These are phyloP conservation scores for Geosmithia flava DNA, from an alignment of 2,329 filamentous ascomycete species.

Conservation along the genomic window DNA sequence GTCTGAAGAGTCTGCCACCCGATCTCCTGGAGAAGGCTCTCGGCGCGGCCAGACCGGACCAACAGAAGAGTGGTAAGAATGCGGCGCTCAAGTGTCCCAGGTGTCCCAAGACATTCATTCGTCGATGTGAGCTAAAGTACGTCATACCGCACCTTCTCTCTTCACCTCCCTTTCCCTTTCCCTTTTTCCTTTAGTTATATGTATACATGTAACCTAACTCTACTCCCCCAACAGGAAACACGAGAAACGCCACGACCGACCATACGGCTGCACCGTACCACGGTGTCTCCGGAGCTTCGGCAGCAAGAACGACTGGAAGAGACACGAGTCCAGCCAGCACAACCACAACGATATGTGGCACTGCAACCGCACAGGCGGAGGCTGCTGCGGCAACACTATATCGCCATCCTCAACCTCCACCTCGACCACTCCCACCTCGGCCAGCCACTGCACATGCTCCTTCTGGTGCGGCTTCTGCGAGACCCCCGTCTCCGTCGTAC, in stretches of 20 bases:
- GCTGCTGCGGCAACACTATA: no score
- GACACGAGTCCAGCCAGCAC: slow-evolving; percentile 76
- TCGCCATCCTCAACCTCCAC: no score
- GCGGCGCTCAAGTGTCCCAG: neutral
- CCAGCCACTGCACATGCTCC: slow-evolving; percentile 46
- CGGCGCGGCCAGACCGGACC: neutral
- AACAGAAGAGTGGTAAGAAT: neutral
- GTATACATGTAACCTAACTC: no score
- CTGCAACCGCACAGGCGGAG: slow-evolving; percentile 34
- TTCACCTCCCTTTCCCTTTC: neutral
- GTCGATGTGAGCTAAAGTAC: slow-evolving; percentile 47
- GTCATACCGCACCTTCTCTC: slow-evolving; percentile 7
- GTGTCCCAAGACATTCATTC: slow-evolving; percentile 33
- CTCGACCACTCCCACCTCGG: no score
- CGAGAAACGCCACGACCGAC: slow-evolving; percentile 65
- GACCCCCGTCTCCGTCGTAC: slow-evolving; percentile 6
- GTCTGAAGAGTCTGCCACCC: neutral
- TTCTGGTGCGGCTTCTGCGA: slow-evolving; percentile 89
- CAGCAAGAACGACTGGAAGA: slow-evolving; percentile 92
- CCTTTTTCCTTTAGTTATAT: neutral
- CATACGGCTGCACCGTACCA: slow-evolving; percentile 69
- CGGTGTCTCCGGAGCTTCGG: slow-evolving; percentile 64
- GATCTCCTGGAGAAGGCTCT: neutral
- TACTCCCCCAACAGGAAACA: no score
- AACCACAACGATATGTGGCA: slow-evolving; percentile 59